Conservation (phyloP, 1,139 yeast genomes). For the Kodamaea ohmeri region DNA sequence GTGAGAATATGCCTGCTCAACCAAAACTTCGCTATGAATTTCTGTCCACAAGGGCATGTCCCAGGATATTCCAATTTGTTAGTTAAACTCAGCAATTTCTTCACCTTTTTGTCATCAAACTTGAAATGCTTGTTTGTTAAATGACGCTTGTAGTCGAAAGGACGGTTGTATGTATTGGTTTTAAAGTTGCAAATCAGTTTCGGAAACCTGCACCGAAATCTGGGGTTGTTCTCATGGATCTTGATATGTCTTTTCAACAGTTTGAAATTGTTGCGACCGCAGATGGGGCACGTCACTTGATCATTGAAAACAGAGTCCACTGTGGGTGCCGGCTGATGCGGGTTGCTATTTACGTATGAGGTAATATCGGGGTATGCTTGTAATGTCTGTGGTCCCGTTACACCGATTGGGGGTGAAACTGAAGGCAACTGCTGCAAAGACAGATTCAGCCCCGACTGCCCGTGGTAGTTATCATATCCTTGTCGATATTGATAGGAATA, state of each 20-base stretch:
- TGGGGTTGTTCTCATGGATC: constrained; percentile 18
- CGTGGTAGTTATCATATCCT: constrained; percentile 5
- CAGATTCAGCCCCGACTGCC: constrained; percentile 3
- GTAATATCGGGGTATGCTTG: constrained; percentile 20
- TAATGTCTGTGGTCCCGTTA: constrained; percentile 1
- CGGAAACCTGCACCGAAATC: constrained; percentile 19
- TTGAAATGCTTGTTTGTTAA: constrained; percentile 20
- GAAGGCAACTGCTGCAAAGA: constrained; percentile 1
- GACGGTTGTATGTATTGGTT: constrained; percentile 20
- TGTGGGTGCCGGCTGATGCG: constrained; percentile 19
- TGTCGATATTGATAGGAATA: constrained; percentile 3
- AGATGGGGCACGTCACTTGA: constrained; percentile 18
- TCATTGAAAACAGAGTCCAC: constrained; percentile 20
- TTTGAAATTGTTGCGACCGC: constrained; percentile 19
- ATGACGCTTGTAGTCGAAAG: constrained; percentile 21
- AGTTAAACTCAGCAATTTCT: constrained; percentile 16
- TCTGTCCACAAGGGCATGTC: constrained; percentile 20
- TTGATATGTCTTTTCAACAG: constrained; percentile 20
- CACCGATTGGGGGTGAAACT: background rate
- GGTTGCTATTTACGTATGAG: constrained; percentile 19
- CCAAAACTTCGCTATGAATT: constrained; percentile 18
- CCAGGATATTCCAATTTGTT: constrained; percentile 20
- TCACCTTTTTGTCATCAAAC: constrained; percentile 18
- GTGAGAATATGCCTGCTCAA: constrained; percentile 19
- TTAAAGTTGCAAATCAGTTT: constrained; percentile 18